A percentile compares a stretch with the other conserved stretches of the same genome.
Conservation (phyloP, 2,329 filamentous ascomycete species). For the Ophiostoma ips region DNA sequence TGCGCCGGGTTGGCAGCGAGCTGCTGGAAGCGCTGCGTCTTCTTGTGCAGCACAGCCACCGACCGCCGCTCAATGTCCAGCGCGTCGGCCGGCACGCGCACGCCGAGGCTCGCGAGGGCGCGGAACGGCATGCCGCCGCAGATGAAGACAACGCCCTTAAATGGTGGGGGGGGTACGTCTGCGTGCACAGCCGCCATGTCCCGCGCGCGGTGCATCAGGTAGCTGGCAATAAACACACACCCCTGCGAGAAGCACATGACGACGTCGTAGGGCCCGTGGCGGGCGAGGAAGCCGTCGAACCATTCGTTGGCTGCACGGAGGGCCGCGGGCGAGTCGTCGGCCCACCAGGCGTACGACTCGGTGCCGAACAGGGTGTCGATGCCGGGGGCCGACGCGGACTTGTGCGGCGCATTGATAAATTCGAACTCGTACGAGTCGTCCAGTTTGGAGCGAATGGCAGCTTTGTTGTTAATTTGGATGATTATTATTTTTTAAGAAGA, state of each 20-base stretch:
- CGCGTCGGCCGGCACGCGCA: slow-evolving; percentile 20
- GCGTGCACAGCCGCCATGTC: slow-evolving; percentile 13
- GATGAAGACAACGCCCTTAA: slow-evolving; percentile 27
- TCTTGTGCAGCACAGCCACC: slow-evolving; percentile 15
- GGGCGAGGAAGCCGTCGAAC: slow-evolving; percentile 22
- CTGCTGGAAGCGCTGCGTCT: slow-evolving; percentile 17
- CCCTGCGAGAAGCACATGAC: slow-evolving; percentile 27
- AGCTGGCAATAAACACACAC: slow-evolving; percentile 25
- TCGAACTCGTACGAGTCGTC: slow-evolving; percentile 20
- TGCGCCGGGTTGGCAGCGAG: slow-evolving; percentile 16
- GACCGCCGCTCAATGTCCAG: slow-evolving; percentile 19
- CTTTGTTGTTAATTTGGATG: slow-evolving; percentile 12
- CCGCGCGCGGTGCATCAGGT: slow-evolving; percentile 25
- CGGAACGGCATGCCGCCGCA: slow-evolving; percentile 25
- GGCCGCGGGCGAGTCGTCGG: slow-evolving; percentile 15
- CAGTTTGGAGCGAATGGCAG: slow-evolving; percentile 22
- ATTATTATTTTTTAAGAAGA: too few species aligned
- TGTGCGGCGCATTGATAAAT: slow-evolving; percentile 23
- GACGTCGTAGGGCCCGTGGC: slow-evolving; percentile 23
- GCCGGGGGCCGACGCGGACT: slow-evolving; percentile 20
- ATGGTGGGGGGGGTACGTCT: slow-evolving; percentile 20
- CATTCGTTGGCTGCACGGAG: slow-evolving; percentile 23
- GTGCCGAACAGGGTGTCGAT: slow-evolving; percentile 21
- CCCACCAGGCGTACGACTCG: slow-evolving; percentile 20
- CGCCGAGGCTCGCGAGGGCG: slow-evolving; percentile 22